A percentile compares a stretch with the other conserved stretches of the same genome.
Conservation (phyloP, 768 basidiomycete species). For the Lactifluus piperatus region DNA sequence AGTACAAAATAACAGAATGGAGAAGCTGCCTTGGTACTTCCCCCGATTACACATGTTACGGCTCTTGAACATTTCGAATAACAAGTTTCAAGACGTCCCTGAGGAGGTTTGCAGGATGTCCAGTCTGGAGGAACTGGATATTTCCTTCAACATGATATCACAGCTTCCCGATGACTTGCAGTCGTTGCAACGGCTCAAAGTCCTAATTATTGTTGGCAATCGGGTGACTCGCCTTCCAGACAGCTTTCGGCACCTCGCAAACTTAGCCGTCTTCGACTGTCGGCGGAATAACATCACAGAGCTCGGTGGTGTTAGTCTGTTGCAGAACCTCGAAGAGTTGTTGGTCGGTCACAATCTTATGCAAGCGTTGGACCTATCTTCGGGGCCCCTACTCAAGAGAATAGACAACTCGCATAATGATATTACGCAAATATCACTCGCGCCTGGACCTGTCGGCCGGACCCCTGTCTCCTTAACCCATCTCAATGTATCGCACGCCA, state of each 20-base stretch:
- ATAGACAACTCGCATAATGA: conserved; percentile 85
- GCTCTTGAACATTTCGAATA: conserved; percentile 90
- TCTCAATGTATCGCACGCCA: conserved; percentile 82
- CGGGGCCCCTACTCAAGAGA: conserved; percentile 54
- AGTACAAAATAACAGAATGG: conserved; percentile 87
- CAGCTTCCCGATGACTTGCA: conserved; percentile 78
- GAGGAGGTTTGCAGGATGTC: conserved; percentile 62
- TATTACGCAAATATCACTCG: conserved; percentile 67
- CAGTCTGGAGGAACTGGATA: conserved; percentile 75
- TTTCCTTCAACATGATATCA: conserved; percentile 88
- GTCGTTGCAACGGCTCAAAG: conserved; percentile 54
- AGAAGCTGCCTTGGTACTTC: conserved; percentile 80
- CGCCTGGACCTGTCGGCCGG: conserved; percentile 38
- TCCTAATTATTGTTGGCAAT: conserved; percentile 81
- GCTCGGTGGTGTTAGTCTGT: conserved; percentile 53
- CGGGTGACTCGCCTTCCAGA: conserved; percentile 63
- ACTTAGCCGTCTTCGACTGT: conserved; percentile 69
- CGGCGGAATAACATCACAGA: conserved; percentile 78
- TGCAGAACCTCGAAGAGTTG: conserved; percentile 62
- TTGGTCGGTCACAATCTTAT: conserved; percentile 78
- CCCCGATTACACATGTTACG: conserved; percentile 60
- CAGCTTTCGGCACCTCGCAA: conserved; percentile 45
- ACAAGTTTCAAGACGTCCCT: conserved; percentile 78
- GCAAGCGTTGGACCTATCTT: conserved; percentile 68
- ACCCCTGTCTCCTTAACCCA: conserved; percentile 53